Base-by-base conservation (phyloP, 2,329 filamentous ascomycete genomes). In the Talaromyces sp. region DNA sequence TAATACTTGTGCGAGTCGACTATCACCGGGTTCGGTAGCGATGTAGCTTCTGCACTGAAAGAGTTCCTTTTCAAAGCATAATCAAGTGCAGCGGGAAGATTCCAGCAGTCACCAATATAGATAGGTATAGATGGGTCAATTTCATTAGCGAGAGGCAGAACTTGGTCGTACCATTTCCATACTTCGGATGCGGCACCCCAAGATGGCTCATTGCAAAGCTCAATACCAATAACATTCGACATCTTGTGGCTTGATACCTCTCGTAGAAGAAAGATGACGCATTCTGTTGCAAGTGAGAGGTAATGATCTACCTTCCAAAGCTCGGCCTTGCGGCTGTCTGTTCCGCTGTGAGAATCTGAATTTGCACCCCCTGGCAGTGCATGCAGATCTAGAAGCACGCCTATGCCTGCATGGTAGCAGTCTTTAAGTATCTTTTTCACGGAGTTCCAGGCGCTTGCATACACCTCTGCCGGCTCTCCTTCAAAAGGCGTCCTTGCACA, bases 1-100 rank as follows among this genome's bases (percentile, higher is more conserved):
- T 81, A 86, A 68, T 86, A 86, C 59, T 79, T 77, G 68, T 86
- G 84, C 12, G 83, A 85, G 63, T 86, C 84, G 27, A 86, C 74
- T 24, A 85, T 71, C 8, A 86, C 75, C 0, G 83, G 81, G 55
- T 78, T 79, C 5, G 59, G 17, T 11, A 56, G 55, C 17, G 26
- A 2, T 32, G 29, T 35, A 21, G 31, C 8, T 14, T 38, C 19
- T n/a, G 31, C 54, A 24, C 68, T 67, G 9, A 70, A 65, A 9
- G 60, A 64, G 61, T 79, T 80, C 63, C 77, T 79, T 9, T 66
- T 67, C 24, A 75, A 70, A 3, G 69, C 71, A 74, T 83, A 86
- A 9, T 74, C 67, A 26, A 82, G 63, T 2, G 78, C 77, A 26
- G 72, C 70, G 0, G 65, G 63, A 14, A 85, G 69, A 65, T 85